A percentile compares a stretch with the other conserved stretches of the same genome.
Conservation (phyloP, 208 protist genomes). For the Endotrypanum monterogeii region DNA sequence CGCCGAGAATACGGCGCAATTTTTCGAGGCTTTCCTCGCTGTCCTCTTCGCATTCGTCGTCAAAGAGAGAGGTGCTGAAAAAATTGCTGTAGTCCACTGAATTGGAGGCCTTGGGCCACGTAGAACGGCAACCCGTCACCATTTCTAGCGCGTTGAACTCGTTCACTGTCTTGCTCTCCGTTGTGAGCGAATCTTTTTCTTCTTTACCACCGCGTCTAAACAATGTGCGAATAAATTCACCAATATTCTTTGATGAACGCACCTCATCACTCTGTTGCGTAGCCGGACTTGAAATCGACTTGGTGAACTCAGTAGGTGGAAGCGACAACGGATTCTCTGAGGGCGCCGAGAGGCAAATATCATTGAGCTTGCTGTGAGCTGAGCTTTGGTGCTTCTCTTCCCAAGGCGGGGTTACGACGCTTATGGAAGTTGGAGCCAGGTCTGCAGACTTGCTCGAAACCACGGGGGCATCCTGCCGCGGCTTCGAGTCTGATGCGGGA, state of each 20-base stretch:
- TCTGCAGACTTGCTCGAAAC: slow-evolving; percentile 5
- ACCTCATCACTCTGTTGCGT: slow-evolving; percentile 25
- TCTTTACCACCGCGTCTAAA: slow-evolving; percentile 20
- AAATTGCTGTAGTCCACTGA: slow-evolving; percentile 35
- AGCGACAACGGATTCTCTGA: slow-evolving; percentile 5
- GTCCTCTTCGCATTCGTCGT: slow-evolving; percentile 49
- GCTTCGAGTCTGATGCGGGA: slow-evolving; percentile 2
- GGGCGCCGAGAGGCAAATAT: neutral
- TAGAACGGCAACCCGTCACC: slow-evolving; percentile 22
- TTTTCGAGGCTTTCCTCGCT: slow-evolving; percentile 38
- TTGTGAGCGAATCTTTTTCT: slow-evolving; percentile 11
- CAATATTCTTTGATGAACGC: slow-evolving; percentile 27
- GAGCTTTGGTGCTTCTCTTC: neutral
- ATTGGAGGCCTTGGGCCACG: slow-evolving; percentile 23
- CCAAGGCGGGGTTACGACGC: neutral
- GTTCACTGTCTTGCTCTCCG: slow-evolving; percentile 14
- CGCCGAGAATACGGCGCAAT: slow-evolving; percentile 36
- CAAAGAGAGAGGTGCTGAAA: slow-evolving; percentile 35
- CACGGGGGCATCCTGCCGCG: neutral
- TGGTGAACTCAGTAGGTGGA: slow-evolving; percentile 21
- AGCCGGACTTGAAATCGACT: slow-evolving; percentile 27
- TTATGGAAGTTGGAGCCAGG: neutral
- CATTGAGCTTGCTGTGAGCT: neutral
- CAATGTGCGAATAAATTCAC: slow-evolving; percentile 40
- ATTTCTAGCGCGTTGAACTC: slow-evolving; percentile 43